Base-by-base conservation (phyloP, 2,329 filamentous ascomycete species). In the Ramularia endophylla region DNA sequence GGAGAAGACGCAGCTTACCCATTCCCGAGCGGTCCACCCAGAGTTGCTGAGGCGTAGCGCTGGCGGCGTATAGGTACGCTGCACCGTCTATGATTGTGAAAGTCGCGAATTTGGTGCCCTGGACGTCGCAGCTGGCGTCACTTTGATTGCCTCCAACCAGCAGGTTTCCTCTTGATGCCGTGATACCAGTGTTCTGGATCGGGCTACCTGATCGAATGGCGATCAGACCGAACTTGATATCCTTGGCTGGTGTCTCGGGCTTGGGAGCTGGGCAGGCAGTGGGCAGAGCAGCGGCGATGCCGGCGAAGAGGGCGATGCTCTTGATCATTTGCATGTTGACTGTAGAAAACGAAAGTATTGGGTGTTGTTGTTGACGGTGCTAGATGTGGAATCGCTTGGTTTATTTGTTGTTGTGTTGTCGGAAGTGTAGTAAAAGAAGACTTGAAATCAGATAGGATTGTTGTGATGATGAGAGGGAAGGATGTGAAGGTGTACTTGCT, bases 121-220 rank as follows among this genome's bases (percentile, higher is more conserved):
- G 13, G n/a, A 6, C 29, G 13, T 49, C 47, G 36, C 47, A 50
- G 9, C 35, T 16, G 8, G 47, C 38, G 8, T 40, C 38, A 11
- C 22, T 25, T 6, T 50, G 40, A 11, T 36, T 38, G 38, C 45
- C 50, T 27, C 48, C 51, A 33, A 48, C 29, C 28, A 46, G 49
- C 15, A 51, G 20, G 13, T 41, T 43, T 32, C 41, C 33, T 1
- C 44, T 40, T 15, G 44, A 38, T 36, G 47, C 41, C 15, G 38
- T 52, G 40, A 56, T 36, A 18, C 46, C 35, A 9, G 41, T 32
- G 40, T 48, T 47, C n/a, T 52, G 50, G 17, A 54, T 34, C n/a
- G 32, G 22, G 17, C 42, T 44, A 36, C 46, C 51, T 17, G 51
- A 48, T 36, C 19, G 38, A 33, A 53, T 50, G 41, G 50, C 43